Evolutionary conservation across 129 eudicot species (phyloP), one percentile per base, ranked within the genome.

Genomic region (Tagetes patula): DNA sequence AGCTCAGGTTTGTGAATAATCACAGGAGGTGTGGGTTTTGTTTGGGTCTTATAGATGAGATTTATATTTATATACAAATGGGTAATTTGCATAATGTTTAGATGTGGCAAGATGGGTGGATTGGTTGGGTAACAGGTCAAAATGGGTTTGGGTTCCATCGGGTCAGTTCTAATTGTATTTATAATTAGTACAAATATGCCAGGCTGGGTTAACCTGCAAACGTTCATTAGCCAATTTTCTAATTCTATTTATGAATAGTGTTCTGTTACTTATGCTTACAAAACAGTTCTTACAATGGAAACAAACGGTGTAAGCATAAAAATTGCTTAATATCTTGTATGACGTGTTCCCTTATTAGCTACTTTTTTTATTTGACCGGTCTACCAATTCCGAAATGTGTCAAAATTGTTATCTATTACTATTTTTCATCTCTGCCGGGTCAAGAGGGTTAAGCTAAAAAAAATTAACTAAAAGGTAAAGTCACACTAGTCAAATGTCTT

Each of bases 1-100:
- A 85, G 98, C 98, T 62, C 96, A 89, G 98, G 98, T 87, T 59
- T 78, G 85, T 64, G 40, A 54, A 34, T 43, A 63, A 58, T 54
- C 39, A n/a, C 6, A 6, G 5, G 32, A 20, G 53, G 1, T 31
- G 54, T 20, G 13, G 5, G 10, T 48, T 63, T 9, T 11, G 9
- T n/a, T 8, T 52, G 43, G 1, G 31, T 41, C 12, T 61, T 27
- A 13, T 6, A 63, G 8, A 36, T 47, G 31, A 11, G 31, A 11
- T 63, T 33, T 62, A 10, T 33, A 8, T 10, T 33, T 59, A 4
- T 33, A 33, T 33, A 9, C 65, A 3, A 59, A 59, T 59, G 7
- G 20, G 41, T 33, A 7, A 59, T 59, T 59, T 59, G 41, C 65
- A 32, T 59, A 3, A 59, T 59, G 65, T 59, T 30, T 7, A 59